Base-by-base conservation (phyloP, 2,329 filamentous ascomycete genomes). In the Pezicula carpinea region DNA sequence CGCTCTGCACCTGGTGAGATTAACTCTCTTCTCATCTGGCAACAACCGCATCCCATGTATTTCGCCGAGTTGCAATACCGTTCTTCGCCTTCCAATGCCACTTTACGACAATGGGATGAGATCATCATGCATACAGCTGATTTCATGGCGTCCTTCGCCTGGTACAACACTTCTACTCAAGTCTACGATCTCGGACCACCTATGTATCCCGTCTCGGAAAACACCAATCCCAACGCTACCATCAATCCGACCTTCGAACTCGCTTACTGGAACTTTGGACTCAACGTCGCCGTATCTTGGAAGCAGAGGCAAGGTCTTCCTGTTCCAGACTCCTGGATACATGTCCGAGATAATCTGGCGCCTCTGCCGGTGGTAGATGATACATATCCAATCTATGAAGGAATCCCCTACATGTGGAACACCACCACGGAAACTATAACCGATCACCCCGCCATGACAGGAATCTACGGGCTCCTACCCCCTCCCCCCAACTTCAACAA, bases 21-120 rank as follows among this genome's bases (percentile, higher is more conserved):
- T 58, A 83, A 83, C 58, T 74, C 72, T 8, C 64, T 83, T 1
- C 64, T 83, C 3, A 76, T 82, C 47, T 83, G 79, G 79, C 79
- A 83, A 54, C 79, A 82, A 54, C 78, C 77, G 6, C 79, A 83
- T 57, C 69, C 74, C 0, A 75, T 82, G 68, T 79, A 77, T 56
- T 78, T 82, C 54, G 79, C 79, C 0, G 77, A 80, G 58, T 62
- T 74, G 15, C 74, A 79, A 55, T 80, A 75, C 55, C 67, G 74
- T 18, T 67, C 67, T 0, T 71, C 66, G 44, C 70, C 73, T 0
- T 67, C 63, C 6, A 44, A 61, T 3, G 59, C 64, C 4, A 77
- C 72, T 0, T 59, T 83, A 5, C 42, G 58, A 34, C 71, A 70
- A 29, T 83, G 80, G 80, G 73, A 82, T 46, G 58, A 59, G 0